Evolutionary conservation across 805 yeast genomes (phyloP), one percentile per base, ranked within the genome.

Genomic region (Zygotorulaspora chibaensis): DNA sequence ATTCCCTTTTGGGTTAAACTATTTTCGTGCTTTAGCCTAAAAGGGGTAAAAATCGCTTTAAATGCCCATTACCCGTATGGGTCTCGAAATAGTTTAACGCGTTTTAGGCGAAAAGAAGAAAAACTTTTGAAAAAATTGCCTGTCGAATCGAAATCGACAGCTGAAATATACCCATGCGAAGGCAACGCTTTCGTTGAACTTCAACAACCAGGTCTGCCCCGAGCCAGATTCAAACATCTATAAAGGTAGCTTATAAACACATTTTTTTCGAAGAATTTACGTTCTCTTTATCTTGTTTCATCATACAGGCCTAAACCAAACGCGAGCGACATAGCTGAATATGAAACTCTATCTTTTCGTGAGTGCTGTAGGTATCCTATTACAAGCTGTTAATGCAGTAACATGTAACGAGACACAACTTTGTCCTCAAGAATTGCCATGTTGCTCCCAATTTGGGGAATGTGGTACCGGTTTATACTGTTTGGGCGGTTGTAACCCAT

Each of bases 401-500:
- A 35, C 59, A 7, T 88, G 96, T 68, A 76, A 75, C 51, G 66
- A 75, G 8, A 70, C 79, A 9, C 48, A 58, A 12, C 56, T 71
- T 3, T 89, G 97, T 69, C 96, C 97, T 2, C 79, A 83, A 59
- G 74, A 72, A 38, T 54, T 62, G n/a, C 97, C 97, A 46, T 89
- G 97, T 67, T 89, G 97, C 65, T 79, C 87, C 10, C 83, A 80
- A 54, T 82, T 76, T 55, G 96, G 96, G 40, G 71, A 67, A 27
- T 87, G 95, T 71, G 95, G 95, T 57, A 76, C 81, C 18, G 95
- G 95, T 17, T 63, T 74, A 13, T 53, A 55, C 42, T 90, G 97
- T 72, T 72, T 89, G 42, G 93, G 91, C 49, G 91, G 95, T 28
- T 90, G 97, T 71, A 87, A 89, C 67, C 84, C 93, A 31, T 70